Evolutionary conservation across 129 eudicot species (phyloP), one percentile per base, ranked within the genome.

Genomic region (Chrysanthemum seticuspe): DNA sequence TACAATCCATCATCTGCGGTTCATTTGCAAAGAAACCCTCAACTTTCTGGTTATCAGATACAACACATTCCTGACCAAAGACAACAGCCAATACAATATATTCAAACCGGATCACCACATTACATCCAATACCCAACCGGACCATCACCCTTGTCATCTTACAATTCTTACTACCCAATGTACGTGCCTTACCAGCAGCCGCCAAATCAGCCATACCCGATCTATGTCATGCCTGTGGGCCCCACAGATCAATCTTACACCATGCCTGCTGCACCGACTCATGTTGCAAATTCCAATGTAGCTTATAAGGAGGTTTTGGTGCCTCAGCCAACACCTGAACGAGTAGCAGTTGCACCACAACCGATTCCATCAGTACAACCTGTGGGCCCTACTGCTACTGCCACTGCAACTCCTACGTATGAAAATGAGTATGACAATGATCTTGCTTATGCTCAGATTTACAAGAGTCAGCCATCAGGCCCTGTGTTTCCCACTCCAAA

Each of bases 381-480:
- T 0, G 86, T 72, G 76, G 83, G 74, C 11, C 31, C 87, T 76
- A 64, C 80, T 57, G 31, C 83, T n/a, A 66, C 74, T 49, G 83
- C 70, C 40, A 44, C 70, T 72, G 52, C 79, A 48, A 50, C 70
- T 69, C 56, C 77, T 56, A 70, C 25, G 56, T 65, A 63, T 70
- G 78, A 60, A 65, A 66, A 65, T 34, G 97, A 87, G 67, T 83
- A 81, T 67, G 95, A 85, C 9, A 89, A 89, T 21, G 97, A 89
- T 58, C 86, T 88, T 76, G 91, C 86, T 55, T 91, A 83, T 78
- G 88, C 91, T 73, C 92, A 85, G 78, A 87, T 93, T 64, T 93
- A 93, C 79, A 89, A 93, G 67, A 81, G 88, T 71, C 97, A 91
- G 86, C 96, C 97, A 31, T 76, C 95, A 0, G 88, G 79, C 18